These are phyloP conservation scores for Fraxinus xanthoxyloides DNA, from an alignment of 305 asterid genomes.

Conservation along the genomic window DNA sequence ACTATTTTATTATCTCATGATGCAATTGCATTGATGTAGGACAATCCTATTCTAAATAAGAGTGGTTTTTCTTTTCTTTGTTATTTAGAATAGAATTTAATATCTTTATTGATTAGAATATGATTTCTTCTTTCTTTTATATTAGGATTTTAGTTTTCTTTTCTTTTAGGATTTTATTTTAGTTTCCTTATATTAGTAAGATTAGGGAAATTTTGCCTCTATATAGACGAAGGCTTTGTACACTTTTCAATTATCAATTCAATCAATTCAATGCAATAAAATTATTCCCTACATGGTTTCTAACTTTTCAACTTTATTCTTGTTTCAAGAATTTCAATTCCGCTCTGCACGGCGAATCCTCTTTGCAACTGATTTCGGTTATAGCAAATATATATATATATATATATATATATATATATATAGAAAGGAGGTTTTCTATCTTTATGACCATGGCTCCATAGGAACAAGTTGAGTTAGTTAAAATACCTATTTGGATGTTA, in stretches of 20 bases:
- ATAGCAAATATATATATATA: background rate
- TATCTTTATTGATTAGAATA: background rate
- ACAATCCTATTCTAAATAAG: background rate
- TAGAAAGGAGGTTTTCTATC: background rate
- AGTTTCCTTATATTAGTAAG: background rate
- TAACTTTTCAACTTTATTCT: background rate
- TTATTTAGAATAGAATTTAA: background rate
- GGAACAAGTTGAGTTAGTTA: background rate
- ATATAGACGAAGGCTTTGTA: background rate
- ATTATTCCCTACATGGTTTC: background rate
- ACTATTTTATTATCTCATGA: conserved; percentile 10
- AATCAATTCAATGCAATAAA: background rate
- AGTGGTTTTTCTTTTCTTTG: background rate
- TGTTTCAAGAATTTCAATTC: background rate
- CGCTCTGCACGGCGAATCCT: background rate
- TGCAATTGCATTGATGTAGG: background rate
- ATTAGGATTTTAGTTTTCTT: too few species aligned
- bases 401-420: background rate
- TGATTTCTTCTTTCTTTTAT: background rate
- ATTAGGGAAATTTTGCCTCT: background rate
- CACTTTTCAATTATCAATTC: background rate
- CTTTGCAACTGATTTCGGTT: conserved; percentile 6
- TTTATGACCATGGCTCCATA: background rate
- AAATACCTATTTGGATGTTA: background rate
- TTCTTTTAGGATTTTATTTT: background rate